Percentiles rank a stretch among this genome's conserved stretches.
phyloP scores from a whole-genome alignment of 257 asterid species.

The Prunella vulgaris region DNA sequence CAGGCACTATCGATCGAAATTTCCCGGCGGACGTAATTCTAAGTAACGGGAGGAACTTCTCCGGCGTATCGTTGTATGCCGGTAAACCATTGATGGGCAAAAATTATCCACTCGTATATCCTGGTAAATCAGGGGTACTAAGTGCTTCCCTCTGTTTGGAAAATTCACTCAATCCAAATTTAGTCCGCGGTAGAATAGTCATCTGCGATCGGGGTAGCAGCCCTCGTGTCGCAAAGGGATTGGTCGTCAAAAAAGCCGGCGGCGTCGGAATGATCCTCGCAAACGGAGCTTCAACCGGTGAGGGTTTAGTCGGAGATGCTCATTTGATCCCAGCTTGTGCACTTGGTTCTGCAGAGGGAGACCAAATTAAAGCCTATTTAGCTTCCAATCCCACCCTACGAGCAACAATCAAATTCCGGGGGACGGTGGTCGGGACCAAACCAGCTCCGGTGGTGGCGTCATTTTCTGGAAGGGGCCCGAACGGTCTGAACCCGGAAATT shows the following conservation, averaged over 20 bases:
- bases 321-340: constrained; percentile 77
- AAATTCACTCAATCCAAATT: constrained; percentile 49
- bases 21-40: constrained; percentile 68
- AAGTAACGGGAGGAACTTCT: constrained; percentile 49
- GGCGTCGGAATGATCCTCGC: constrained; percentile 80
- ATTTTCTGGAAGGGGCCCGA: constrained; percentile 77
- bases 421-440: constrained; percentile 61
- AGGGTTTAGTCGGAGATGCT: constrained; percentile 83
- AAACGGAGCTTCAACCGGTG: constrained; percentile 64
- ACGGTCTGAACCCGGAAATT: constrained; percentile 67
- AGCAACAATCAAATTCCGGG: constrained; percentile 58
- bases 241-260: constrained; percentile 72
- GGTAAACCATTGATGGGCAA: constrained; percentile 51
- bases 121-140: constrained; percentile 64
- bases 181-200: constrained; percentile 59
- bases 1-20: constrained; percentile 73
- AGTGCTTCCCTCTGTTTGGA: constrained; percentile 81
- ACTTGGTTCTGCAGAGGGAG: constrained; percentile 57
- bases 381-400: constrained; percentile 29
- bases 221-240: constrained; percentile 74
- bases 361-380: constrained; percentile 54
- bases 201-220: constrained; percentile 84
- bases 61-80: constrained; percentile 70
- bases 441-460: constrained; percentile 94
- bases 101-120: constrained; percentile 60